Conservation (phyloP, 164 flowering plant species). For the Brasenia schreberi region DNA sequence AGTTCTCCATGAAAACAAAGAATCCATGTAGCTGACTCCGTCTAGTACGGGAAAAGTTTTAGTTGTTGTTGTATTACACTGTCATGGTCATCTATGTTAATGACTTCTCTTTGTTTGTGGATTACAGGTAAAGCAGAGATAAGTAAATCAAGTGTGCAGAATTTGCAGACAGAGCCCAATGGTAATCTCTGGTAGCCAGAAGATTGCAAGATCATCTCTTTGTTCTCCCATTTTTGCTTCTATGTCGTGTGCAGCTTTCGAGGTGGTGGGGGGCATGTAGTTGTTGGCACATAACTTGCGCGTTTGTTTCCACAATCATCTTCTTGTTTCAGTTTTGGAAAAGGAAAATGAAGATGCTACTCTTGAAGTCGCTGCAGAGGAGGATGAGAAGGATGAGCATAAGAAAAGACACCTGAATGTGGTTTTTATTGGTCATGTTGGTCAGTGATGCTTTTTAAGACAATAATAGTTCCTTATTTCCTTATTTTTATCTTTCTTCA, state of each 20-base stretch:
- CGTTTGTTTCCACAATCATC: not conserved
- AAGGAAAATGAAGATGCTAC: slow-evolving; percentile 29
- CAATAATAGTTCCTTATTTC: slow-evolving; percentile 3
- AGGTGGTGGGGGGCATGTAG: not conserved
- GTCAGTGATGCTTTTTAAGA: slow-evolving; percentile 21
- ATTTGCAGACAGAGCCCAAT: slow-evolving; percentile 8
- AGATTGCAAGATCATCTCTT: not conserved
- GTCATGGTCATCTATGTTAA: not conserved
- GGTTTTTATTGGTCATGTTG: slow-evolving; percentile 94
- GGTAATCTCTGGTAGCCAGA: slow-evolving; percentile 1
- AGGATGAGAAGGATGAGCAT: slow-evolving; percentile 24
- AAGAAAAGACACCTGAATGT: slow-evolving; percentile 82
- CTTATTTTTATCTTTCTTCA: not conserved
- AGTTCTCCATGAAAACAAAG: no score
- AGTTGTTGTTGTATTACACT: not conserved
- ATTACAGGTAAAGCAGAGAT: not conserved
- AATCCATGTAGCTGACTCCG: no score
- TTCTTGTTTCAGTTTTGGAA: slow-evolving; percentile 10
- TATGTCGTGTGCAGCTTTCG: not conserved
- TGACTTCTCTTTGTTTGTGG: not conserved
- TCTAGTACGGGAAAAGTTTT: no score
- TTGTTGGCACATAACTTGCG: not conserved
- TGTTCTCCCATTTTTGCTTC: not conserved
- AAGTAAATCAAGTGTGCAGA: not conserved
- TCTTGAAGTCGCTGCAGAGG: slow-evolving; percentile 25